A percentile compares a stretch with the other conserved stretches of the same genome.
Conservation (phyloP, 2,329 filamentous ascomycete genomes). For the Colletotrichum sp. region DNA sequence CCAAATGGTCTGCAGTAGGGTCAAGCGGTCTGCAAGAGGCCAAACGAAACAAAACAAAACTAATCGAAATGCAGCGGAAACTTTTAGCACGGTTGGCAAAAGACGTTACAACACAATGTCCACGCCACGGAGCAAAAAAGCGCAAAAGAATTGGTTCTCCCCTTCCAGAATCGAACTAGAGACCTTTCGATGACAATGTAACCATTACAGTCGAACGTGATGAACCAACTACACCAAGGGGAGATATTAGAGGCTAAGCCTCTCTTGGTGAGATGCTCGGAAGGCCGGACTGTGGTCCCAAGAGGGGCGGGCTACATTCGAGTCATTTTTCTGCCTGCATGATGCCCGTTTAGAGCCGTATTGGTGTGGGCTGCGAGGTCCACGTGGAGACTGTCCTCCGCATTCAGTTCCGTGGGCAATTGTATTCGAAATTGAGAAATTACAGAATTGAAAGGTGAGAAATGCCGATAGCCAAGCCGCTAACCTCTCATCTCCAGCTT, state of each 20-base stretch:
- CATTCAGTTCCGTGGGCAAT: background rate
- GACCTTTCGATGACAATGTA: constrained; percentile 19
- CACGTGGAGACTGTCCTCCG: background rate
- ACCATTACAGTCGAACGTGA: constrained; percentile 24
- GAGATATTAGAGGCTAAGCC: background rate
- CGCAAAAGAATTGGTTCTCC: constrained; percentile 26
- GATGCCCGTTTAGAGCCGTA: background rate
- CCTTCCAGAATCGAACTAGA: constrained; percentile 22
- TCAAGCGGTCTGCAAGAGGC: background rate
- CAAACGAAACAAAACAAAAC: background rate
- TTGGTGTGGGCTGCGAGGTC: background rate
- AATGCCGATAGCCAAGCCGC: background rate
- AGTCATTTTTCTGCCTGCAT: background rate
- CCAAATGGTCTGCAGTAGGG: background rate
- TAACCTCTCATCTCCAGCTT: background rate
- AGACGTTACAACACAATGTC: background rate
- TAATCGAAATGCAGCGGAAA: background rate
- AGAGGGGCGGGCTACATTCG: background rate
- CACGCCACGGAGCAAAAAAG: background rate
- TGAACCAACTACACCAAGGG: constrained; percentile 23
- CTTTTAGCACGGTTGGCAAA: background rate
- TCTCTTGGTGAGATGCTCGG: background rate
- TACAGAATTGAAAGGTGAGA: background rate
- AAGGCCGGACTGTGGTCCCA: background rate
- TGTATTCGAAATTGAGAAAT: background rate